phyloP scores from a whole-genome alignment of 2,329 filamentous ascomycete species.

The Fusarium mangiferae region DNA sequence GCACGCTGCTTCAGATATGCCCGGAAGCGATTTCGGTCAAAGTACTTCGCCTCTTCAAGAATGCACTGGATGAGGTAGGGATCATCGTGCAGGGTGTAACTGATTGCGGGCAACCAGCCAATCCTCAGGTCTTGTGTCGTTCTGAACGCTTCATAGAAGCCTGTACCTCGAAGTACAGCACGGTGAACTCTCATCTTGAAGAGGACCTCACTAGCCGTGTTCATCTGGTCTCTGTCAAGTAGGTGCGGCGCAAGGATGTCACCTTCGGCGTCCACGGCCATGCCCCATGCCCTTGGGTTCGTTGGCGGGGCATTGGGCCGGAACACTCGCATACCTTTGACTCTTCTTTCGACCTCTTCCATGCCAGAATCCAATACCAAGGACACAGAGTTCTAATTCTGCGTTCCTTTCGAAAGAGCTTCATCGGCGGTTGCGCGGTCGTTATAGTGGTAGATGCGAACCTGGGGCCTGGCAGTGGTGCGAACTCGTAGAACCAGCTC shows the following conservation, averaged over 20 bases:
- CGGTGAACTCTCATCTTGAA: constrained; percentile 12
- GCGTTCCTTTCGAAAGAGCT: background rate
- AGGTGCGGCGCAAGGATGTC: background rate
- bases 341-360: constrained; percentile 2
- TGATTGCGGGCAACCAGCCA: background rate
- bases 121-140: no score
- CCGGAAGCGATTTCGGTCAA: constrained; percentile 13
- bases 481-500: no score
- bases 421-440: background rate
- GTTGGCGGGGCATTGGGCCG: background rate
- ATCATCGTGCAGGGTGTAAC: background rate
- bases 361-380: background rate
- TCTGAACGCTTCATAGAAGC: constrained; percentile 3
- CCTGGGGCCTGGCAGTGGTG: no score
- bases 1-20: constrained; percentile 7
- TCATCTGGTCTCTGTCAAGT: background rate
- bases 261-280: background rate
- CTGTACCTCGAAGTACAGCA: constrained; percentile 24
- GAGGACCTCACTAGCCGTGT: background rate
- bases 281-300: background rate
- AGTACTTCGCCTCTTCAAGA: background rate
- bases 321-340: background rate
- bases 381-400: constrained; percentile 10
- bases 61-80: background rate
- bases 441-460: background rate